Base-by-base conservation (phyloP, 257 asterid species). In the Pogostemon cablin region DNA sequence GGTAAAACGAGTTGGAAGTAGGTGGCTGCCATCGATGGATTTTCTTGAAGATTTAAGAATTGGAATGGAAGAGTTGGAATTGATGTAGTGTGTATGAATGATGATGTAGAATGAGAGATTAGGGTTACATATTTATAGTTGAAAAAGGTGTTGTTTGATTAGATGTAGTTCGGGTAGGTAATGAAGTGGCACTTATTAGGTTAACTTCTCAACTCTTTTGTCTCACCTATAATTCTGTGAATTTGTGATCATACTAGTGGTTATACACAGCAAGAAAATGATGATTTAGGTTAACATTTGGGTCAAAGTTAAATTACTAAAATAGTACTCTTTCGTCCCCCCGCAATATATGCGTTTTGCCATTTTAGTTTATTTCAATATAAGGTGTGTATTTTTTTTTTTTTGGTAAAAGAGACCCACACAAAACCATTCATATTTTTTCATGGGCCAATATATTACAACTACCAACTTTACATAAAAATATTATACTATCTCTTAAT, bases 21-120 rank as follows among this genome's bases (percentile, higher is more conserved):
- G 2, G 39, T 42, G 65, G 69, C 10, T 7, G 79, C 74, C 79
- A 74, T 74, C 48, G 64, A 49, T 47, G 55, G 68, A 11, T 25
- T 49, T 40, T 7, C 59, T 53, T 66, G 12, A 67, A 4, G 20
- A 39, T 48, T 54, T n/a, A 11, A 5, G 1, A 9, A n/a, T 46
- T 9, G 50, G 50, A 9, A n/a, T 3, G 11, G 53, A 3, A 46
- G 8, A 7, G 3, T 3, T 40, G 6, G 7, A 25, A 25, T 25
- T 25, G 44, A 1, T 43, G 15, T 55, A 50, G 41, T 37, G 15
- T 50, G n/a, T 53, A 25, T 11, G 9, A 25, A 25, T 25, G 32
- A 25, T 63, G 72, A 47, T 69, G 7, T 62, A 9, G 7, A 61
- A 17, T 34, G 0, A 3, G 32, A 46, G 7, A 4, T 25, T 25